Conservation (phyloP, 371 early-diverging fungal species). For the Mucor circinelloides region DNA sequence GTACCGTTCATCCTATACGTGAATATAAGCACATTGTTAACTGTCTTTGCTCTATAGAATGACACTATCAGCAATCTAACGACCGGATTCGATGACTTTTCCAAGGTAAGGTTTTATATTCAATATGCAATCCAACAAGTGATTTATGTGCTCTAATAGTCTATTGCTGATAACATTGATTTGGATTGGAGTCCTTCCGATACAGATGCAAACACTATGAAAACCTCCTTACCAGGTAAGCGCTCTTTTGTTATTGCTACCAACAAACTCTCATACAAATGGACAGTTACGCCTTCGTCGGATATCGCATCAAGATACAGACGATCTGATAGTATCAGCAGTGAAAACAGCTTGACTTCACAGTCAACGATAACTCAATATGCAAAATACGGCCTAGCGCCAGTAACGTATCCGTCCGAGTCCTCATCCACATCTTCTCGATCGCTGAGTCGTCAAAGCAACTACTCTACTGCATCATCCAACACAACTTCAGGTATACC, state of each 20-base stretch:
- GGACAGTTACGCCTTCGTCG: not conserved
- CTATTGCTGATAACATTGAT: conserved; percentile 4
- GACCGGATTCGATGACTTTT: conserved; percentile 15
- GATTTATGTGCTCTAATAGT: not conserved
- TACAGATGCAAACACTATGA: not conserved
- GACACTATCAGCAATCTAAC: conserved; percentile 5
- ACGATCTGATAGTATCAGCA: conserved; percentile 47
- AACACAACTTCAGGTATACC: conserved; percentile 30
- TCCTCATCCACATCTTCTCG: conserved; percentile 48
- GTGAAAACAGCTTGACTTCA: conserved; percentile 48
- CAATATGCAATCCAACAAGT: not conserved
- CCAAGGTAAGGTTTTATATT: not conserved
- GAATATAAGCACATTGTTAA: not conserved
- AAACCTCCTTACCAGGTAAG: conserved; percentile 14
- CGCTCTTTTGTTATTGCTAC: not conserved
- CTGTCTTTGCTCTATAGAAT: not conserved
- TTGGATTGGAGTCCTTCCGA: conserved; percentile 24
- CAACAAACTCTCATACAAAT: not conserved
- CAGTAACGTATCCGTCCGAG: conserved; percentile 39
- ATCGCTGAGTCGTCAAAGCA: conserved; percentile 40
- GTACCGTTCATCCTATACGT: not conserved
- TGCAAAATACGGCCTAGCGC: conserved; percentile 39
- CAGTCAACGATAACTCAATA: conserved; percentile 48
- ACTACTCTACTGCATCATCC: conserved; percentile 44
- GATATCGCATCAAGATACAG: conserved; percentile 3